Conservation (phyloP, 2,329 filamentous ascomycete species). For the Coleophoma eucalyptorum region DNA sequence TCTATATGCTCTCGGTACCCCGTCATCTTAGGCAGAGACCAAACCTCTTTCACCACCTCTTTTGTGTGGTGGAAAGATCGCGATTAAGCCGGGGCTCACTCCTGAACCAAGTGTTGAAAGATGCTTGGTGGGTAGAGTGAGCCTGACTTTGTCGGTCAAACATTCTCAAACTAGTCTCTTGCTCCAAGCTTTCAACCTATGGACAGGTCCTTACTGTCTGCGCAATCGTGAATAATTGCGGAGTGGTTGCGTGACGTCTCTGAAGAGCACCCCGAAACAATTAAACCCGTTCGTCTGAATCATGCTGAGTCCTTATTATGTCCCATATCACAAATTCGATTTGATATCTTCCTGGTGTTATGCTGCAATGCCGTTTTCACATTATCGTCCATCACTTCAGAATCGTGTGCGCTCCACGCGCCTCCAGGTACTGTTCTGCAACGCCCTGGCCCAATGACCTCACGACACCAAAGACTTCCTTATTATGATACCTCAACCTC, state of each 20-base stretch:
- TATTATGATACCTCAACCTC: constrained; percentile 85
- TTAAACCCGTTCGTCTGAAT: too few relatives aligned
- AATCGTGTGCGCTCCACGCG: constrained; percentile 87
- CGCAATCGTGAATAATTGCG: too few relatives aligned
- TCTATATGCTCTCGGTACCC: constrained; percentile 78
- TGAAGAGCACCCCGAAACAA: too few relatives aligned
- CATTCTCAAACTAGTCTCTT: constrained; percentile 11
- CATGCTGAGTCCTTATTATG: too few relatives aligned
- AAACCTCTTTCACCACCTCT: constrained; percentile 27
- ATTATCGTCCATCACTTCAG: constrained; percentile 22
- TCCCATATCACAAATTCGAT: too few relatives aligned
- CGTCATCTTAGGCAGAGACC: constrained; percentile 76
- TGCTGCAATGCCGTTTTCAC: neutral
- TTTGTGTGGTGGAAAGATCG: constrained; percentile 49
- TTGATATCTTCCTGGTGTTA: neutral
- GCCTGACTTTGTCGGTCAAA: constrained; percentile 78
- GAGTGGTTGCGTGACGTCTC: too few relatives aligned
- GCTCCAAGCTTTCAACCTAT: too few relatives aligned
- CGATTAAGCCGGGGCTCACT: constrained; percentile 99
- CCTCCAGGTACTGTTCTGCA: constrained; percentile 84
- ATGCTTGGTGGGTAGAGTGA: constrained; percentile 77
- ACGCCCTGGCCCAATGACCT: constrained; percentile 76
- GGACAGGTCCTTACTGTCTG: too few relatives aligned
- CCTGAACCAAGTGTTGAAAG: constrained; percentile 79
- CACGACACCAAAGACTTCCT: constrained; percentile 84